Evolutionary conservation across 768 basidiomycete species (phyloP), one percentile per base, ranked within the genome.

Genomic region (Kwoniella pini): DNA sequence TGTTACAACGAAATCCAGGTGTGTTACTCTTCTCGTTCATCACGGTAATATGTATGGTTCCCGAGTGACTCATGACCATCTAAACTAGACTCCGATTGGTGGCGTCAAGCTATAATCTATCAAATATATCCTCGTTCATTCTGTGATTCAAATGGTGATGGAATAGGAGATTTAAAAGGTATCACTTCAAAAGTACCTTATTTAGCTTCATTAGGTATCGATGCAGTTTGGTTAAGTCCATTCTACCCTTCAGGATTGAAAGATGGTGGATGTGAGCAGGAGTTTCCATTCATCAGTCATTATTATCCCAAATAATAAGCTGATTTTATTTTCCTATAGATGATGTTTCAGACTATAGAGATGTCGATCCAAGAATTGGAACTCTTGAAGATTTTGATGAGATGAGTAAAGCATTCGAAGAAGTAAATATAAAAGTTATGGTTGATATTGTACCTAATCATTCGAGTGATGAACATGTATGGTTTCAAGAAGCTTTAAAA

Each of bases 91-190:
- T 39, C 66, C 13, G 57, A 70, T 40, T 74, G 72, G 72, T 74
- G 72, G 72, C 62, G 70, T 19, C 72, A 74, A 54, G 70, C 72
- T 13, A 45, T 54, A 19, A 63, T 74, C 43, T 74, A 74, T 57
- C 72, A 74, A 38, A 71, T 74, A 56, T 74, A 74, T 64, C 72
- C 72, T 31, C 57, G 72, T 1, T 71, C 70, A n/a, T 74, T 74
- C 51, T 62, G 64, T 19, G 72, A 74, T 39, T 59, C 62, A 15
- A 69, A 71, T 40, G 68, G 68, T 15, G 69, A 71, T 48, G 72
- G 70, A 24, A 67, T 74, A 12, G 72, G 72, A 4, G 70, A 71
- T 45, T 51, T 74, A n/a, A 63, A 67, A 50, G 72, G 72, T 15
- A 65, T 74, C 30, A 74, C 70, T 12, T 54, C 45, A 10, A 67